Evolutionary conservation across 2,329 filamentous ascomycete species (phyloP).

Genomic region (Alternaria infectoria): DNA sequence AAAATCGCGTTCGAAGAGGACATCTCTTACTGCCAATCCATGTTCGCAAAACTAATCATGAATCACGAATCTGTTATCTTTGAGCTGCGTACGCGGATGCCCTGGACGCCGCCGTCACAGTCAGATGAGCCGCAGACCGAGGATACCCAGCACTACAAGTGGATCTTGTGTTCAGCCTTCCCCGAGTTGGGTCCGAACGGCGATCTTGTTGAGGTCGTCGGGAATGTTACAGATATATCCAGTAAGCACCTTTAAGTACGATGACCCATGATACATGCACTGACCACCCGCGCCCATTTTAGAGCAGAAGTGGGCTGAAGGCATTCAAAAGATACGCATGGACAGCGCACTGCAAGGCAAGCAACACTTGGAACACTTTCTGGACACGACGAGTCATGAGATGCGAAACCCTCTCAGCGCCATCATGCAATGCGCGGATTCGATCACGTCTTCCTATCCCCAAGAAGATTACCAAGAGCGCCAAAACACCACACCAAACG

Average conservation of each 20-base stretch:
- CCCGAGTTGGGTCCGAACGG: slow-evolving; percentile 30
- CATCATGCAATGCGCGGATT: slow-evolving; percentile 53
- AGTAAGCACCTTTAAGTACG: background rate
- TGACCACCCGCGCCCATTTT: background rate
- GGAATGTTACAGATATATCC: slow-evolving; percentile 47
- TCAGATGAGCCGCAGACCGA: slow-evolving; percentile 13
- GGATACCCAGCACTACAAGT: slow-evolving; percentile 25
- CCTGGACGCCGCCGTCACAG: slow-evolving; percentile 39
- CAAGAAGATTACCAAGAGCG: slow-evolving; percentile 9
- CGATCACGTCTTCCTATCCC: slow-evolving; percentile 37
- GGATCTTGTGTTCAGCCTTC: slow-evolving; percentile 41
- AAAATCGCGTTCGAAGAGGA: slow-evolving; percentile 45
- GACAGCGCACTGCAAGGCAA: slow-evolving; percentile 41
- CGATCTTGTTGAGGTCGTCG: slow-evolving; percentile 40
- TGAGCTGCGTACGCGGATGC: slow-evolving; percentile 48
- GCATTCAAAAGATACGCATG: slow-evolving; percentile 39
- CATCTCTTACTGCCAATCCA: slow-evolving; percentile 33
- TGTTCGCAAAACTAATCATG: slow-evolving; percentile 40
- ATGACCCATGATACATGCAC: background rate
- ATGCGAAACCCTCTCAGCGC: slow-evolving; percentile 54
- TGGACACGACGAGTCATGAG: slow-evolving; percentile 48
- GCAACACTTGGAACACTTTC: slow-evolving; percentile 44
- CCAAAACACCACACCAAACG: slow-evolving; percentile 7
- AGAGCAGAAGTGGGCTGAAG: slow-evolving; percentile 47
- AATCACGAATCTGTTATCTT: slow-evolving; percentile 43